phyloP scores from a whole-genome alignment of 805 yeast species.

The Wickerhamomyces xylosicus region DNA sequence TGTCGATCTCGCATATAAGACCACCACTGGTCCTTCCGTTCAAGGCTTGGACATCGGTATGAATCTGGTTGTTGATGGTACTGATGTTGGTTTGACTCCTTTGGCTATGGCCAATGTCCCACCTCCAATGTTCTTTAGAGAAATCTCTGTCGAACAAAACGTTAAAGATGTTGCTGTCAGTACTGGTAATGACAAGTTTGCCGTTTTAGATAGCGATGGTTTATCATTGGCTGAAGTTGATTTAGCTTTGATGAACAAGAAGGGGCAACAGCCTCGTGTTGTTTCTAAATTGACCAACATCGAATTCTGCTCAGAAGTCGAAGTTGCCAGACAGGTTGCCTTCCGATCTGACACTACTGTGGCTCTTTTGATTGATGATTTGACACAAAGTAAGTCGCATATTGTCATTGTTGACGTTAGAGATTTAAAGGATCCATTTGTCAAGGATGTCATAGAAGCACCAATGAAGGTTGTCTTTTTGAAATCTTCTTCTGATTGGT shows the following conservation, averaged over 20 bases:
- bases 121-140: conserved; percentile 81
- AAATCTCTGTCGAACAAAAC: conserved; percentile 41
- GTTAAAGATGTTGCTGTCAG: conserved; percentile 57
- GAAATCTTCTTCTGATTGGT: conserved; percentile 43
- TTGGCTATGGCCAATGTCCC: conserved; percentile 81
- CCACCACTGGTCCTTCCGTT: conserved; percentile 57
- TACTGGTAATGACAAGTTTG: conserved; percentile 45
- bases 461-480: conserved; percentile 43
- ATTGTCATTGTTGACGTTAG: conserved; percentile 39
- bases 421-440: conserved; percentile 29
- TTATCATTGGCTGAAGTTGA: conserved; percentile 39
- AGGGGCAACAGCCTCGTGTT: conserved; percentile 35
- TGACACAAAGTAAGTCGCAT: conserved; percentile 31
- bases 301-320: conserved; percentile 29
- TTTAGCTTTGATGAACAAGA: conserved; percentile 30
- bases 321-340: conserved; percentile 52
- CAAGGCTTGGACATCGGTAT: conserved; percentile 70
- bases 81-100: conserved; percentile 65
- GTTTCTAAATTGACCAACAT: conserved; percentile 13
- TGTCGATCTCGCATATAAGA: conserved; percentile 55
- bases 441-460: conserved; percentile 32
- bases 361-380: conserved; percentile 51
- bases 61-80: conserved; percentile 74
- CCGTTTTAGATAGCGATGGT: conserved; percentile 40
- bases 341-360: conserved; percentile 40